Conservation (phyloP, 2,329 filamentous ascomycete genomes). For the Venturia oleaginea region DNA sequence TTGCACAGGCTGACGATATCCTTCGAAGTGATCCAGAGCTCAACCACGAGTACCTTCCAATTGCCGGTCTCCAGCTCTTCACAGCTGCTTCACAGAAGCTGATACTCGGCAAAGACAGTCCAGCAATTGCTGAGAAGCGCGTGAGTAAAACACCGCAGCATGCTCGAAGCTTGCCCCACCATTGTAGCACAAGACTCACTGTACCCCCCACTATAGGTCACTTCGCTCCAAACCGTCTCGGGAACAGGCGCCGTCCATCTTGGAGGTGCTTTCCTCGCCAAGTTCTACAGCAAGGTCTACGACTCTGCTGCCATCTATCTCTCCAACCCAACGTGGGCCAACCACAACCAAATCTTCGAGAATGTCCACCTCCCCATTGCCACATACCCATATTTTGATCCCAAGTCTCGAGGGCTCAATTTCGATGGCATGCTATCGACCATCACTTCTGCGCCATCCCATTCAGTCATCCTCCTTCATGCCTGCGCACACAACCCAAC, state of each 20-base stretch:
- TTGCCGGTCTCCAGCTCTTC: constrained; percentile 78
- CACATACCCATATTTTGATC: constrained; percentile 89
- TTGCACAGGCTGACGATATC: constrained; percentile 71
- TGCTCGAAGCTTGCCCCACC: constrained; percentile 4
- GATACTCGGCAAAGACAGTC: constrained; percentile 69
- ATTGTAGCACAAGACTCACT: background rate
- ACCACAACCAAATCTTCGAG: constrained; percentile 96
- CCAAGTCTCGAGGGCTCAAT: constrained; percentile 81
- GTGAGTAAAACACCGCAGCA: constrained; percentile 30
- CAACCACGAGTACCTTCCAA: constrained; percentile 98
- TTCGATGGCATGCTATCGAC: constrained; percentile 77
- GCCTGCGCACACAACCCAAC: constrained; percentile 98
- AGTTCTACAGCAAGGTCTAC: constrained; percentile 59
- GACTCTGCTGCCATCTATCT: constrained; percentile 72
- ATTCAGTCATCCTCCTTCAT: constrained; percentile 83
- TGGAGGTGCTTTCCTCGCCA: constrained; percentile 84
- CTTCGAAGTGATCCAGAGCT: constrained; percentile 80
- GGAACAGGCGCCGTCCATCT: constrained; percentile 93
- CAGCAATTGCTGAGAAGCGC: constrained; percentile 76
- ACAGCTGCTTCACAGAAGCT: constrained; percentile 86
- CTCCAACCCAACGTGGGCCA: constrained; percentile 94
- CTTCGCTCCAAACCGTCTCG: constrained; percentile 88
- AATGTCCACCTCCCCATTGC: constrained; percentile 74
- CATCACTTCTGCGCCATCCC: constrained; percentile 61
- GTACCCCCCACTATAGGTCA: constrained; percentile 36